phyloP scores from a whole-genome alignment of 2,329 filamentous ascomycete genomes.

The Metarhizium anisopliae region DNA sequence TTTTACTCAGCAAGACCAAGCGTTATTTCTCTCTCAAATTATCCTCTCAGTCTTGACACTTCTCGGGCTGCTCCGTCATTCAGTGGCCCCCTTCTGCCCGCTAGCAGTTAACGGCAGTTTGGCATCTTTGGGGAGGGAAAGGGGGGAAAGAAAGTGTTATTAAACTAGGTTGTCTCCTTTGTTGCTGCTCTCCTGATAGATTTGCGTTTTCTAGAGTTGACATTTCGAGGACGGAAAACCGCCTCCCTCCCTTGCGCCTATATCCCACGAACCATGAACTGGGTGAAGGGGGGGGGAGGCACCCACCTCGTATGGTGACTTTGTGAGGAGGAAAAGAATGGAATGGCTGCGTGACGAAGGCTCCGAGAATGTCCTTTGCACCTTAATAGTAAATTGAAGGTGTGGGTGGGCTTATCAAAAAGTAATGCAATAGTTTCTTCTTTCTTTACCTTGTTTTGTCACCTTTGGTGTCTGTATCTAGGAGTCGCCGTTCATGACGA shows the following conservation, averaged over 20 bases:
- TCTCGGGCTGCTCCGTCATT: slow-evolving; percentile 13
- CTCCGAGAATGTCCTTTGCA: slow-evolving; percentile 20
- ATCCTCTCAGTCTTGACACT: slow-evolving; percentile 16
- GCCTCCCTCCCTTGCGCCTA: neutral
- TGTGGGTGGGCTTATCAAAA: slow-evolving; percentile 29
- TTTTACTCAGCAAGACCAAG: neutral
- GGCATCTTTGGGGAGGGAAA: slow-evolving; percentile 12
- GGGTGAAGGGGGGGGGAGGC: slow-evolving; percentile 14
- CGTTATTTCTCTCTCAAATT: slow-evolving; percentile 12
- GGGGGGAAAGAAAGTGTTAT: slow-evolving; percentile 9
- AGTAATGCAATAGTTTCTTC: slow-evolving; percentile 32
- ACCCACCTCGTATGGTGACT: slow-evolving; percentile 14
- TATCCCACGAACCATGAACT: slow-evolving; percentile 1
- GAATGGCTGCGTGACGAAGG: slow-evolving; percentile 27
- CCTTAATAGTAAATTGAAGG: slow-evolving; percentile 24
- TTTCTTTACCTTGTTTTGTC: slow-evolving; percentile 23
- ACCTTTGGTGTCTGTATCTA: slow-evolving; percentile 24
- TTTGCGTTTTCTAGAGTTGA: slow-evolving; percentile 27
- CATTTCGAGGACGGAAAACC: slow-evolving; percentile 9
- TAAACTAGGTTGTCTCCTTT: slow-evolving; percentile 22
- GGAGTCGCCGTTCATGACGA: slow-evolving; percentile 26
- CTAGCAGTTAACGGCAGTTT: slow-evolving; percentile 14
- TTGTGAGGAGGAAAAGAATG: slow-evolving; percentile 16
- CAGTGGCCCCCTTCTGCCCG: slow-evolving; percentile 10
- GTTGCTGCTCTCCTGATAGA: slow-evolving; percentile 29